A percentile compares a stretch with the other conserved stretches of the same genome.
phyloP scores from a whole-genome alignment of 2,329 filamentous ascomycete species.

The Akanthomyces dipterigenus region DNA sequence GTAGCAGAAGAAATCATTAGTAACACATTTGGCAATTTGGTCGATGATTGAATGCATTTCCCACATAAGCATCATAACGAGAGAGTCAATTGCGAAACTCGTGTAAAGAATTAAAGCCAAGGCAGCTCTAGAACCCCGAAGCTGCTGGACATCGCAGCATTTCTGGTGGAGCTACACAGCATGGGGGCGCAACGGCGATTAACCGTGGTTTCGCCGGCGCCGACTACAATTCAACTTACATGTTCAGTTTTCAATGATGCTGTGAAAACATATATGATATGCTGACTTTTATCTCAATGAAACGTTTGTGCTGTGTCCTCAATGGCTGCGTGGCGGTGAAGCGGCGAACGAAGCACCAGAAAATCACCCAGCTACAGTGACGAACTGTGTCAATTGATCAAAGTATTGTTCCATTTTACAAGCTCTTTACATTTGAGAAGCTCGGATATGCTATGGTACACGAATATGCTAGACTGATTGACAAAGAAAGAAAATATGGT shows the following conservation, averaged over 20 bases:
- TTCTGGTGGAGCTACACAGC: conserved; percentile 9
- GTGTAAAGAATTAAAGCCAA: neutral
- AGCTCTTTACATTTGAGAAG: neutral
- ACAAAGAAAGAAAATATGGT: conserved; percentile 2
- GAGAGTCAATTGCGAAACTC: neutral
- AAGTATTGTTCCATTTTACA: neutral
- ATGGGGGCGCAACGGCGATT: conserved; percentile 1
- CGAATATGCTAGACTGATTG: conserved; percentile 2
- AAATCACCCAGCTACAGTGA: neutral
- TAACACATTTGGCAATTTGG: neutral
- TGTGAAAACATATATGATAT: neutral
- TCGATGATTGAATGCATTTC: neutral
- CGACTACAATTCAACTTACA: neutral
- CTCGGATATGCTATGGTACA: conserved; percentile 3
- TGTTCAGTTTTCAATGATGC: neutral
- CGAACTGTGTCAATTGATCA: neutral
- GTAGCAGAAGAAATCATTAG: neutral
- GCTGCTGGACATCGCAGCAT: conserved; percentile 5
- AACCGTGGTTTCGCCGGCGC: conserved; percentile 12
- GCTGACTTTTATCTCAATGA: neutral
- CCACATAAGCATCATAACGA: neutral
- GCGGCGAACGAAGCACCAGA: neutral
- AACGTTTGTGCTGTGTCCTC: neutral
- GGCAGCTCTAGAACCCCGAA: neutral
- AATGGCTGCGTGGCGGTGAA: neutral